phyloP scores from a whole-genome alignment of 2,329 filamentous ascomycete species.

The Zymoseptoria passerinii region DNA sequence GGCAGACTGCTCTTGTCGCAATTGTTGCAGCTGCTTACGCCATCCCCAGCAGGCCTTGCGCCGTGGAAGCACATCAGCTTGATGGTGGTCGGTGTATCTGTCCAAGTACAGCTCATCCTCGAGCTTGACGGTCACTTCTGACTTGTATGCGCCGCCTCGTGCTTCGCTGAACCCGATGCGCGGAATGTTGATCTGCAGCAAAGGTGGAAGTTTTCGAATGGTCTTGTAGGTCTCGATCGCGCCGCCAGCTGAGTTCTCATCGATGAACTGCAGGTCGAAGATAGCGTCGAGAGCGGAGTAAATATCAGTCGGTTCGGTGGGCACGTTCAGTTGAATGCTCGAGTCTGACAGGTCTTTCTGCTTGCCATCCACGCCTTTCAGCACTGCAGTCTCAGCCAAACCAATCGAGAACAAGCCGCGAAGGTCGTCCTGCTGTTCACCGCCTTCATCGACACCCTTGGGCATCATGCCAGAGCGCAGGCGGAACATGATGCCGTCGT shows the following conservation, averaged over 20 bases:
- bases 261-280: slow-evolving; percentile 71
- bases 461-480: slow-evolving; percentile 81
- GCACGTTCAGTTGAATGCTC: slow-evolving; percentile 59
- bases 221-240: slow-evolving; percentile 55
- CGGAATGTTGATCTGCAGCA: slow-evolving; percentile 84
- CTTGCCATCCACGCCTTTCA: slow-evolving; percentile 13
- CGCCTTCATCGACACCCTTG: slow-evolving; percentile 54
- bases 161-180: slow-evolving; percentile 64
- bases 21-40: slow-evolving; percentile 49
- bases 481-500: slow-evolving; percentile 83
- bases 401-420: slow-evolving; percentile 24
- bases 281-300: slow-evolving; percentile 79
- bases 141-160: slow-evolving; percentile 54
- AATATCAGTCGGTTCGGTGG: slow-evolving; percentile 54
- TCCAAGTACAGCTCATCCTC: slow-evolving; percentile 78
- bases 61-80: slow-evolving; percentile 53
- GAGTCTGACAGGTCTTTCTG: slow-evolving; percentile 28
- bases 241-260: slow-evolving; percentile 48
- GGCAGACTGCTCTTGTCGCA: slow-evolving; percentile 25
- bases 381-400: slow-evolving; percentile 15
- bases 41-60: slow-evolving; percentile 67
- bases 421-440: slow-evolving; percentile 63
- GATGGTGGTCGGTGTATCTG: slow-evolving; percentile 66
- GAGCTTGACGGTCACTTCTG: slow-evolving; percentile 69
- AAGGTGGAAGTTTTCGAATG: slow-evolving; percentile 57